Evolutionary conservation across 108 stramenopile genomes (phyloP).

Genomic region (Parietichytrium sp.): DNA sequence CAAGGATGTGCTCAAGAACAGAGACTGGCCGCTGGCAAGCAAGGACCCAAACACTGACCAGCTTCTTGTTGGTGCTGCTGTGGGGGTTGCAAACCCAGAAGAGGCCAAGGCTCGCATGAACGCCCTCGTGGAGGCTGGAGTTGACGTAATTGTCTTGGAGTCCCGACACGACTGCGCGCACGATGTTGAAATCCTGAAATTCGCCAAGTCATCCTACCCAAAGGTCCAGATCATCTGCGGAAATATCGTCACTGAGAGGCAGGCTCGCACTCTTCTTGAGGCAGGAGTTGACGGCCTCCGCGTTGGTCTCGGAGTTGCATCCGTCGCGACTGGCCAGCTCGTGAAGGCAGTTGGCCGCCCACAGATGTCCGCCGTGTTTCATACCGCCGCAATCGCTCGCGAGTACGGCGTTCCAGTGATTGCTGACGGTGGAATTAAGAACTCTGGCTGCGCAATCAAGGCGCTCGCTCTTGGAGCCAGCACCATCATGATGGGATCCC

Average conservation of each 20-base stretch:
- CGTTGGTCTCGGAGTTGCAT: conserved; percentile 99
- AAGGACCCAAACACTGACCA: conserved; percentile 92
- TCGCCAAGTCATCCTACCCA: conserved; percentile 83
- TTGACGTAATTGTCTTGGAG: conserved; percentile 99
- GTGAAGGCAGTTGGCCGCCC: conserved; percentile 98
- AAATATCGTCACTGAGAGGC: conserved; percentile 93
- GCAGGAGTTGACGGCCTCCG: conserved; percentile 98
- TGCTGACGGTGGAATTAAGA: conserved; percentile 97
- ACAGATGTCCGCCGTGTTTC: conserved; percentile 96
- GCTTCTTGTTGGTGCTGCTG: conserved; percentile 91
- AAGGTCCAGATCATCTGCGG: conserved; percentile 93
- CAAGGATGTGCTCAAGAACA: conserved; percentile 94
- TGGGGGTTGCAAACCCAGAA: conserved; percentile 96
- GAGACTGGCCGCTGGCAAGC: conserved; percentile 92
- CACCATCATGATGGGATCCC: conserved; percentile 99
- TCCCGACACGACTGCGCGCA: conserved; percentile 95
- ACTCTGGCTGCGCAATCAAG: conserved; percentile 96
- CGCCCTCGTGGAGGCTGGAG: conserved; percentile 91
- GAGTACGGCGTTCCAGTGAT: conserved; percentile 91
- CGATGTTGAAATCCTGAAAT: conserved; percentile 89
- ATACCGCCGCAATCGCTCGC: conserved; percentile 82
- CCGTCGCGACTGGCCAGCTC: conserved; percentile 99
- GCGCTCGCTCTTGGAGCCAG: conserved; percentile 93
- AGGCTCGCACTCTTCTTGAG: conserved; percentile 90
- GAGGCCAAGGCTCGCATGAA: conserved; percentile 70